phyloP scores from a whole-genome alignment of 2,329 filamentous ascomycete species.

The Sclerotinia borealis region DNA sequence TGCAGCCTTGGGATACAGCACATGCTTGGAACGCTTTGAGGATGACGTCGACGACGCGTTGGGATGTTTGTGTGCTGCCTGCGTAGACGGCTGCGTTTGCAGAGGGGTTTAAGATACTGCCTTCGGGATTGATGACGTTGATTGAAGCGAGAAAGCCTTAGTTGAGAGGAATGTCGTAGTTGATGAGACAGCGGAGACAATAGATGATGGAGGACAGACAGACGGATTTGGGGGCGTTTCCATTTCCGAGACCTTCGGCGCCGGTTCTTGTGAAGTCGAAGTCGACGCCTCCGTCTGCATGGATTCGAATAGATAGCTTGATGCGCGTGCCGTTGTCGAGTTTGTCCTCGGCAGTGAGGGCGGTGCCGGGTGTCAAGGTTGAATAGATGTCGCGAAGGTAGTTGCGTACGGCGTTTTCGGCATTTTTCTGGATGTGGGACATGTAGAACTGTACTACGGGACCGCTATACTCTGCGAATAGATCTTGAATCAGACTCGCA shows the following conservation, averaged over 20 bases:
- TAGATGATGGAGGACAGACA: slow-evolving; percentile 80
- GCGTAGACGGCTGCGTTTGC: slow-evolving; percentile 74
- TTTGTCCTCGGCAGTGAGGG: slow-evolving; percentile 65
- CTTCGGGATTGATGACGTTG: slow-evolving; percentile 61
- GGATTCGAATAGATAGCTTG: slow-evolving; percentile 63
- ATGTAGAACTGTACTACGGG: slow-evolving; percentile 69
- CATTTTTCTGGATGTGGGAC: slow-evolving; percentile 72
- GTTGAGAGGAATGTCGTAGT: slow-evolving; percentile 74
- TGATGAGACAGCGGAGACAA: slow-evolving; percentile 70
- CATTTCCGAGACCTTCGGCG: slow-evolving; percentile 67
- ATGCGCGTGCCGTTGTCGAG: slow-evolving; percentile 83
- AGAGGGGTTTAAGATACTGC: slow-evolving; percentile 65
- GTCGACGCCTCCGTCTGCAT: slow-evolving; percentile 62
- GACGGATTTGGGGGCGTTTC: slow-evolving; percentile 73
- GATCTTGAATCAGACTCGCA: slow-evolving; percentile 63
- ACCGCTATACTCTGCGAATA: slow-evolving; percentile 69
- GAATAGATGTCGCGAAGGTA: slow-evolving; percentile 62
- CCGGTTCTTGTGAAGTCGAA: slow-evolving; percentile 75
- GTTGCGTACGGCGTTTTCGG: slow-evolving; percentile 64
- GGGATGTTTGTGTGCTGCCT: slow-evolving; percentile 71
- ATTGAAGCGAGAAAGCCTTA: slow-evolving; percentile 75
- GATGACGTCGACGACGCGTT: slow-evolving; percentile 75
- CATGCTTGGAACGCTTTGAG: slow-evolving; percentile 72
- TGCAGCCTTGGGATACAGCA: slow-evolving; percentile 70
- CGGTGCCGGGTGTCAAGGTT: slow-evolving; percentile 53